phyloP scores from a whole-genome alignment of 306 rosid species.

The Quillaja saponaria region DNA sequence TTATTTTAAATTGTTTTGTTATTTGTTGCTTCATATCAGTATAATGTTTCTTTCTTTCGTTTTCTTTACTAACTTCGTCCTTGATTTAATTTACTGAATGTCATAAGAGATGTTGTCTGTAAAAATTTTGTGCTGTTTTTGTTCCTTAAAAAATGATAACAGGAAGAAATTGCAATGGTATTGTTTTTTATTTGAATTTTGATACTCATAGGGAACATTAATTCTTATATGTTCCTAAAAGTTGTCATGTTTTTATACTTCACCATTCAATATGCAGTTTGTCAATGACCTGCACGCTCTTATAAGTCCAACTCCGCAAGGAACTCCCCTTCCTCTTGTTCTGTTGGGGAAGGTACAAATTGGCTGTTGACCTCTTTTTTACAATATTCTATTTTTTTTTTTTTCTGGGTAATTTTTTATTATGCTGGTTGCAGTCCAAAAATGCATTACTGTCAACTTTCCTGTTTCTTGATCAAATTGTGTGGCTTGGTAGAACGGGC shows the following conservation, averaged over 20 bases:
- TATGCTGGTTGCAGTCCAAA: constrained; percentile 46
- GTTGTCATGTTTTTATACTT: background rate
- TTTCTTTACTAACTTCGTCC: background rate
- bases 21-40: background rate
- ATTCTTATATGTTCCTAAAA: background rate
- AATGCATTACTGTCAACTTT: constrained; percentile 59
- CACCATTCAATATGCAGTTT: constrained; percentile 44
- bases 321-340: constrained; percentile 58
- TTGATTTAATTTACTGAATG: background rate
- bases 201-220: too few relatives aligned
- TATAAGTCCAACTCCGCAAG: constrained; percentile 57
- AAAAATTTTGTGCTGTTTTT: too few relatives aligned
- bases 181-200: too few relatives aligned
- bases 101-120: too few relatives aligned
- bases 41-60: constrained; percentile 2
- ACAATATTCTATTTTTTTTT: background rate
- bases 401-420: background rate
- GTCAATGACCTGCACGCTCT: constrained; percentile 61
- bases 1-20: background rate
- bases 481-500: constrained; percentile 64
- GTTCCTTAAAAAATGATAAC: too few relatives aligned
- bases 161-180: too few relatives aligned
- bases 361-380: background rate
- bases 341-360: constrained; percentile 57
- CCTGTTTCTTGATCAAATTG: constrained; percentile 66